Evolutionary conservation across 495 filamentous ascomycete species (phyloP), one percentile per base, ranked within the genome.

Genomic region (Cercophora newfieldiana): DNA sequence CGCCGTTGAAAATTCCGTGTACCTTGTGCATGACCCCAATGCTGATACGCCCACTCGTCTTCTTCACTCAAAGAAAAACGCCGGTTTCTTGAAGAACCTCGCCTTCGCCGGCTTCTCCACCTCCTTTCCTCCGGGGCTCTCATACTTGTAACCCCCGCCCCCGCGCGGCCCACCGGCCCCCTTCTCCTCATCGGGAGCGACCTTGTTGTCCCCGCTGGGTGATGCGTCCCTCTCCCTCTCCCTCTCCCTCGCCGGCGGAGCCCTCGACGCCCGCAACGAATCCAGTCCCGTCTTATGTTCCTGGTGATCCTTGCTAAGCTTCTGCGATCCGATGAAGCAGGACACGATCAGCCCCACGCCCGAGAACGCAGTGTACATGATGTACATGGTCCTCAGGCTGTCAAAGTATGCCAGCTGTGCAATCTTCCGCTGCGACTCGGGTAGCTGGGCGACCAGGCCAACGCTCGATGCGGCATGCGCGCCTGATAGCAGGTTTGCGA

Each of bases 351-450:
- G 72, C 0, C 85, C 89, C 0, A 86, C 37, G 0, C 71, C 86
- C 6, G 83, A 77, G 12, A 90, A 76, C 3, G 74, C 81, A 0
- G 84, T 82, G 57, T 88, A 91, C 68, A 85, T 79, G 64, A 91
- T 90, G 82, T 87, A 93, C 86, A 92, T 90, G 37, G 82, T 85
- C 56, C 77, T 81, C 62, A 92, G 68, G 26, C 82, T 80, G 44
- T 83, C 79, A 51, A 80, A 85, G 61, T 87, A 91, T 0, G 86
- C 86, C 0, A 67, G 65, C 4, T 83, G 77, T 0, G 87, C 86
- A 26, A 87, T 77, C 0, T 67, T 65, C 31, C 81, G 78, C 56
- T 86, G 78, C 6, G 71, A 71, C 0, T 81, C 72, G 0, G 81
- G 81, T 0, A 92, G 79, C 0, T 74, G 61, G 14, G 74, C 70